Evolutionary conservation across 192 early-diverging fungal genomes (phyloP).

Genomic region (Dimargaris xerosporica): DNA sequence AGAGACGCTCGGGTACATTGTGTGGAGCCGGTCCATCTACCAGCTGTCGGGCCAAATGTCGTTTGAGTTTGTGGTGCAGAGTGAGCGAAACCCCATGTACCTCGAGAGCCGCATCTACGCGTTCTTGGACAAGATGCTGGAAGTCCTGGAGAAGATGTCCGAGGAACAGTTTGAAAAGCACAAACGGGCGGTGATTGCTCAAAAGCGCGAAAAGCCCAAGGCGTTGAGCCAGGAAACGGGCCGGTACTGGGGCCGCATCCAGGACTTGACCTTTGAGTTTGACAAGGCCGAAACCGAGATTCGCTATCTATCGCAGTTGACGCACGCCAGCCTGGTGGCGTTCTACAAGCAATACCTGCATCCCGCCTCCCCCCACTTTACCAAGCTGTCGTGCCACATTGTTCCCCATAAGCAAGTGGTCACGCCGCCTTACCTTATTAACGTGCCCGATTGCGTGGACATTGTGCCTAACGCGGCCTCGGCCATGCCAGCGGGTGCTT

Average conservation of each 20-base stretch:
- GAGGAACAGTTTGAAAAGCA: constrained; percentile 49
- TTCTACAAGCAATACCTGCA: constrained; percentile 25
- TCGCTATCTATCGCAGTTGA: constrained; percentile 12
- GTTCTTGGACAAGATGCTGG: constrained; percentile 48
- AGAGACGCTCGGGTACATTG: constrained; percentile 63
- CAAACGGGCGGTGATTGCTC: constrained; percentile 40
- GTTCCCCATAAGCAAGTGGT: background rate
- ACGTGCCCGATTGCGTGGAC: background rate
- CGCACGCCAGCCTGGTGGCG: constrained; percentile 17
- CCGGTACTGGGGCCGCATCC: constrained; percentile 51
- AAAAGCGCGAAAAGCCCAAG: constrained; percentile 57
- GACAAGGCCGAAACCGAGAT: constrained; percentile 32
- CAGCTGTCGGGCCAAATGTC: constrained; percentile 63
- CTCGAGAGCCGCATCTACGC: constrained; percentile 62
- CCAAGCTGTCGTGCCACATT: background rate
- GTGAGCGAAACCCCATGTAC: constrained; percentile 66
- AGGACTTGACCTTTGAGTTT: constrained; percentile 64
- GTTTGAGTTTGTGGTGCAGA: constrained; percentile 72
- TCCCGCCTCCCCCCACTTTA: constrained; percentile 2
- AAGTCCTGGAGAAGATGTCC: constrained; percentile 42
- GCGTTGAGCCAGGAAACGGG: constrained; percentile 54
- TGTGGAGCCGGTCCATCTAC: constrained; percentile 34
- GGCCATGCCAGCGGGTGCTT: background rate
- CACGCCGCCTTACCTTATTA: background rate
- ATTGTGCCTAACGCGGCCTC: background rate